Conservation (phyloP, 495 filamentous ascomycete species). For the Schizothecium vesticola region DNA sequence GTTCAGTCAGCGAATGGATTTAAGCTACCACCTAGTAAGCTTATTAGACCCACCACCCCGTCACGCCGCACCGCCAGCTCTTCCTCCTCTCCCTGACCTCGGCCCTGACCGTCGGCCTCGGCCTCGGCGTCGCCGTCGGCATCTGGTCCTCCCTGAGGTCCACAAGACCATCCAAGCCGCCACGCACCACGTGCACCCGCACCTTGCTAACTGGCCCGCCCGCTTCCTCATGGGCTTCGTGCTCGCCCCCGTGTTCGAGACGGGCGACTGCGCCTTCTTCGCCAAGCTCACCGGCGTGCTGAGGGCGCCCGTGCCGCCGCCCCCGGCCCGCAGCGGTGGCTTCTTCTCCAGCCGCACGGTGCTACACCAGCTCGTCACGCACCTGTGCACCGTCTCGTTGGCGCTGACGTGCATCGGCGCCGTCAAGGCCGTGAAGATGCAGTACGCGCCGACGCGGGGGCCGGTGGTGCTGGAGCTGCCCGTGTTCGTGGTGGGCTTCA, state of each 20-base stretch:
- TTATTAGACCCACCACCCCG: neutral
- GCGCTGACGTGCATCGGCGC: neutral
- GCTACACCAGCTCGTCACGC: neutral
- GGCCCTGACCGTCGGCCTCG: neutral
- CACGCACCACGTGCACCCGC: neutral
- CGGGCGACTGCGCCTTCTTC: neutral
- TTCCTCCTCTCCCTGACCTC: neutral
- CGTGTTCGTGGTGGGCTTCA: slow-evolving; percentile 3
- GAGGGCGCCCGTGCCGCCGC: neutral
- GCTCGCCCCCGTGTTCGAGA: neutral
- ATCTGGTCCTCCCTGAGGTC: slow-evolving; percentile 6
- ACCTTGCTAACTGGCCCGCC: neutral
- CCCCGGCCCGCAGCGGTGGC: neutral
- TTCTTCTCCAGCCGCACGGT: neutral
- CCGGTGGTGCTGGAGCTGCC: neutral
- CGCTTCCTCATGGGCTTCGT: neutral
- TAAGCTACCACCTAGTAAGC: too few relatives aligned
- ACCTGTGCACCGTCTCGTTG: neutral
- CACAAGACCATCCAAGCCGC: neutral
- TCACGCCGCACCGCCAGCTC: neutral
- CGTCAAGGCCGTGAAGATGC: neutral
- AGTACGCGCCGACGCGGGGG: neutral
- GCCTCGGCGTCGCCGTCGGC: slow-evolving; percentile 3
- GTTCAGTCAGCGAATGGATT: too few relatives aligned
- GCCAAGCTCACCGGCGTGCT: neutral